phyloP scores from a whole-genome alignment of 2,329 filamentous ascomycete species.

The Fusarium sp. region DNA sequence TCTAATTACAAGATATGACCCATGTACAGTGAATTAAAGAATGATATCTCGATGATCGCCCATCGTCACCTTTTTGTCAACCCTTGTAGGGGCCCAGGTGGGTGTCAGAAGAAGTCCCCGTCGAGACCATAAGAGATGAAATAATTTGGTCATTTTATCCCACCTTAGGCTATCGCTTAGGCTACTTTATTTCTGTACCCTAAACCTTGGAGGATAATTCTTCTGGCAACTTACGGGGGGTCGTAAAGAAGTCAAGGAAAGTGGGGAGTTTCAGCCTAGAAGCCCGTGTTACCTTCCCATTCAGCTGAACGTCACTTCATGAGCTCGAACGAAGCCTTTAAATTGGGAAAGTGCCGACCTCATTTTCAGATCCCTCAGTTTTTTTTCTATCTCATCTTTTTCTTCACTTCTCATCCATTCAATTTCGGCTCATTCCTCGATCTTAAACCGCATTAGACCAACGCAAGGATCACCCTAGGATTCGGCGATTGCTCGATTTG shows the following conservation, averaged over 20 bases:
- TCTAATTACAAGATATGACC: fast-evolving
- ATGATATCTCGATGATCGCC: background rate
- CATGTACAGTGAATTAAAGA: background rate
- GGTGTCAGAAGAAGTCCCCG: too few species aligned
- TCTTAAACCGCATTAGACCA: background rate
- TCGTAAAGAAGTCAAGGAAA: background rate
- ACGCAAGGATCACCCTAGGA: slow-evolving; percentile 23
- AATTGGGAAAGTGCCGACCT: slow-evolving; percentile 31
- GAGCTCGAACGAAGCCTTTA: slow-evolving; percentile 13
- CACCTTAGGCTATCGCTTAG: too few species aligned
- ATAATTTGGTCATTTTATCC: too few species aligned
- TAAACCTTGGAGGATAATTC: too few species aligned
- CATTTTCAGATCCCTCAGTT: slow-evolving; percentile 6
- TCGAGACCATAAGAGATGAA: too few species aligned
- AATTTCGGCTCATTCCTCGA: slow-evolving; percentile 2
- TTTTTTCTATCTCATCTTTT: background rate
- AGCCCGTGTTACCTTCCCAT: slow-evolving; percentile 24
- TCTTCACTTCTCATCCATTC: background rate
- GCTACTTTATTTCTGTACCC: too few species aligned
- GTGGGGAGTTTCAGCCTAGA: slow-evolving; percentile 39
- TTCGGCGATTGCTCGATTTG: slow-evolving; percentile 44
- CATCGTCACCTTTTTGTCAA: slow-evolving; percentile 6
- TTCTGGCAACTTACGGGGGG: background rate
- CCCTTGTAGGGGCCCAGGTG: background rate
- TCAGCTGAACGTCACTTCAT: slow-evolving; percentile 26